Evolutionary conservation across 2,329 filamentous ascomycete genomes (phyloP), one percentile per base, ranked within the genome.

Genomic region (Alternaria burnsii): DNA sequence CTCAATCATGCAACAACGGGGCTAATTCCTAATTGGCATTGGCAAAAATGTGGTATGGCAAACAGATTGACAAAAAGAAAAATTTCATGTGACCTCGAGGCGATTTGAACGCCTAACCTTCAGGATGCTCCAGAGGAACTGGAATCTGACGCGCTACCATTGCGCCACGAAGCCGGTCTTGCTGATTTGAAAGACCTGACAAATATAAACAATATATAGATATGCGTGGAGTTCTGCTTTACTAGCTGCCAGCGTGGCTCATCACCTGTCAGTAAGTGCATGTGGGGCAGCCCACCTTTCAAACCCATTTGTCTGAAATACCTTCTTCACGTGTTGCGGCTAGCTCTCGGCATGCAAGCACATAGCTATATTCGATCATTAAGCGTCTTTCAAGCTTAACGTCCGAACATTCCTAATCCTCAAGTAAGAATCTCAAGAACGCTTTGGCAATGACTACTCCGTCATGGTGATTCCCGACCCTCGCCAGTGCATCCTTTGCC

Each of bases 391-490:
- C 3, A 42, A 4, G 22, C 4, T 16, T 12, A 8, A 36, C 12
- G 6, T 16, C 6, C 14, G 16, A 11, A 10, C 14, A 16, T 11
- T 11, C 24, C 36, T 61, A 75, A 12, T 77, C 84, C 67, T 92
- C 89, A 48, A 88, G 80, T 70, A 96, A 77, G 69, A 98, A 97
- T 44, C 85, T 86, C 72, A 97, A 75, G 75, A 97, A 96, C 0
- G 88, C 89, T 64, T 85, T 83, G 0, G 88, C 90, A 55, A 97
- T 88, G 3, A 83, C 80, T n/a, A 95, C 82, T 1, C 94, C 94
- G 76, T 97, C 93, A 65, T 97, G 93, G 55, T 86, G 82, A 34
- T 88, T 83, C 9, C 81, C 81, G 2, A 89, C 89, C 61, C 92
- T 86, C 8, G 79, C 80, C 75, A 94, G 86, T 26, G 87, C 91